Percentiles rank a stretch among this genome's conserved stretches.
These are phyloP conservation scores for Achlya hypogyna DNA, from an alignment of 352 stramenopile genomes.

Conservation along the genomic window DNA sequence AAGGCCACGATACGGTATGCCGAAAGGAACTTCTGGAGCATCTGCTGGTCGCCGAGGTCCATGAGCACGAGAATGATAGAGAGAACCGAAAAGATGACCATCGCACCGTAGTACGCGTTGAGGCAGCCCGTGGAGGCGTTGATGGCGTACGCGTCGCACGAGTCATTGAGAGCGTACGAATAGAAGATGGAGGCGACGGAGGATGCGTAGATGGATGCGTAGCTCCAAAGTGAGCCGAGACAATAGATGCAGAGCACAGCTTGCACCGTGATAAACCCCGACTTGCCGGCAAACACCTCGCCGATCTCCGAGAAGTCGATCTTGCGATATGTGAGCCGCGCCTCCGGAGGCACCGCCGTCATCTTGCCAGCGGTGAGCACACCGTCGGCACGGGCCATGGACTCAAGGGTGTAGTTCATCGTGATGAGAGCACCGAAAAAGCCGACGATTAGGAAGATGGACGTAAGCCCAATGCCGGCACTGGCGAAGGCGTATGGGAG, in stretches of 20 bases:
- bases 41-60: slow-evolving; percentile 72
- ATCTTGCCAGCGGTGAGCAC: slow-evolving; percentile 45
- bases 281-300: slow-evolving; percentile 72
- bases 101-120: slow-evolving; percentile 71
- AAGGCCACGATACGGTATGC: slow-evolving; percentile 74
- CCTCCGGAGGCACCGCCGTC: slow-evolving; percentile 32
- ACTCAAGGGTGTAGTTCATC: slow-evolving; percentile 86
- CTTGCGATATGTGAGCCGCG: slow-evolving; percentile 78
- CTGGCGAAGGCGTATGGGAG: slow-evolving; percentile 70
- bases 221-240: slow-evolving; percentile 73
- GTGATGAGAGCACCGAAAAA: slow-evolving; percentile 56
- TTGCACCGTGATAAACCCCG: slow-evolving; percentile 56
- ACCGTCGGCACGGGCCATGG: slow-evolving; percentile 62
- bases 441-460: slow-evolving; percentile 52
- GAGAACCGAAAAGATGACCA: slow-evolving; percentile 63
- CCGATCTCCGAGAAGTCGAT: slow-evolving; percentile 77
- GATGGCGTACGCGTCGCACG: slow-evolving; percentile 57
- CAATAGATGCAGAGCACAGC: slow-evolving; percentile 65
- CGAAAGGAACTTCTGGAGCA: slow-evolving; percentile 72
- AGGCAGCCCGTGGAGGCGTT: slow-evolving; percentile 39
- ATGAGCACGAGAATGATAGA: slow-evolving; percentile 76
- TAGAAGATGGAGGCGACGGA: slow-evolving; percentile 78
- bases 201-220: slow-evolving; percentile 82
- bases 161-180: slow-evolving; percentile 47
- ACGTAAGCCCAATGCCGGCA: slow-evolving; percentile 52